These are phyloP conservation scores for Lanmaoa rubissima DNA, from an alignment of 768 basidiomycete genomes.

Conservation along the genomic window DNA sequence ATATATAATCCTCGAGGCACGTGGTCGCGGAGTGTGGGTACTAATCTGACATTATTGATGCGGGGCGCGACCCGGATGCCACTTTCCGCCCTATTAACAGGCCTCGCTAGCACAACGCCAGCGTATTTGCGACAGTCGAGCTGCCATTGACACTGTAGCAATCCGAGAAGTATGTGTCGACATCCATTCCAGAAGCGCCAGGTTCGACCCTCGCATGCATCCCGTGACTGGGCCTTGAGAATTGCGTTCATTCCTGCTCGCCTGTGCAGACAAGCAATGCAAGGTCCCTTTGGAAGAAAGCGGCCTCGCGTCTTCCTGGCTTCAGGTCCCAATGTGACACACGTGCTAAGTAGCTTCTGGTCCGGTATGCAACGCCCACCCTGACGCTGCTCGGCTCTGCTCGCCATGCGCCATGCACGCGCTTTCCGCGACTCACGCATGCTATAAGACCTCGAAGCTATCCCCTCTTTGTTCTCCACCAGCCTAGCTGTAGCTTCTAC, in stretches of 20 bases:
- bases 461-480: conserved; percentile 13
- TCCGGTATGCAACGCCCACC: conserved; percentile 18
- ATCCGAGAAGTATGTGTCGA: background rate
- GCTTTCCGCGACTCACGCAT: conserved; percentile 15
- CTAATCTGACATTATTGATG: conserved; percentile 9
- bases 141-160: background rate
- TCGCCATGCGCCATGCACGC: conserved; percentile 31
- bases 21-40: conserved; percentile 15
- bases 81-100: background rate
- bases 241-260: conserved; percentile 29
- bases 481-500: conserved; percentile 15
- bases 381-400: conserved; percentile 25
- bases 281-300: conserved; percentile 27
- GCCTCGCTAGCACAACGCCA: background rate
- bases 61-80: background rate
- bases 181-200: conserved; percentile 17
- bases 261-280: conserved; percentile 31
- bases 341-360: conserved; percentile 21
- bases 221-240: conserved; percentile 20
- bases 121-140: conserved; percentile 7
- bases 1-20: conserved; percentile 14
- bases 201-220: conserved; percentile 2
- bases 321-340: conserved; percentile 24
- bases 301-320: conserved; percentile 35
- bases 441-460: conserved; percentile 24